Conservation (phyloP, 75 land plant genomes). For the Picea glauca region DNA sequence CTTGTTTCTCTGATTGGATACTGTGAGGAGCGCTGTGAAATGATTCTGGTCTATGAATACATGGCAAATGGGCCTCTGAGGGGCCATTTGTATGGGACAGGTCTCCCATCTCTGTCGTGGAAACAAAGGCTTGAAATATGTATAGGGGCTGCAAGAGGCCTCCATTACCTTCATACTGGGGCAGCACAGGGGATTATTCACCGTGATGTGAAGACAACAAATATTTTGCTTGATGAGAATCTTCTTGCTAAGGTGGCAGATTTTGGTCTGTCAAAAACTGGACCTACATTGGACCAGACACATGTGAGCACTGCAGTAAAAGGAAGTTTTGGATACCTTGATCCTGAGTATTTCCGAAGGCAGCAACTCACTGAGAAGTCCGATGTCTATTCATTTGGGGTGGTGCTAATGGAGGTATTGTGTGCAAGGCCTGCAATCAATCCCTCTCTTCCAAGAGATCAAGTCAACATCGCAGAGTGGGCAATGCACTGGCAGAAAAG, state of each 20-base stretch:
- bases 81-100: constrained; percentile 76
- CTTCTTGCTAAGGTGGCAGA: constrained; percentile 41
- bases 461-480: constrained; percentile 89
- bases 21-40: constrained; percentile 66
- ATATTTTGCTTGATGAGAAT: constrained; percentile 45
- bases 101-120: constrained; percentile 55
- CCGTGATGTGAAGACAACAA: constrained; percentile 51
- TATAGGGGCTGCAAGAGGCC: constrained; percentile 80
- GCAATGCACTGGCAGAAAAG: constrained; percentile 59
- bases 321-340: constrained; percentile 54
- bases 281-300: constrained; percentile 45
- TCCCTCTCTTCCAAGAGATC: constrained; percentile 72
- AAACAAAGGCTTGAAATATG: constrained; percentile 85
- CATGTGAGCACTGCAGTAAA: constrained; percentile 61
- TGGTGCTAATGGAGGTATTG: constrained; percentile 81
- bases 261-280: constrained; percentile 41
- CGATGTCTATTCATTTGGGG: constrained; percentile 94
- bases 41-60: constrained; percentile 92
- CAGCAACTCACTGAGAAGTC: constrained; percentile 62
- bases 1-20: constrained; percentile 82
- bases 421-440: constrained; percentile 81
- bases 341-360: constrained; percentile 50
- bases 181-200: constrained; percentile 58
- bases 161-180: constrained; percentile 91
- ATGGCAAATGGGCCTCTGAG: constrained; percentile 86